These are phyloP conservation scores for Naganishia liquefaciens DNA, from an alignment of 1,284 basidiomycete species.

Conservation along the genomic window DNA sequence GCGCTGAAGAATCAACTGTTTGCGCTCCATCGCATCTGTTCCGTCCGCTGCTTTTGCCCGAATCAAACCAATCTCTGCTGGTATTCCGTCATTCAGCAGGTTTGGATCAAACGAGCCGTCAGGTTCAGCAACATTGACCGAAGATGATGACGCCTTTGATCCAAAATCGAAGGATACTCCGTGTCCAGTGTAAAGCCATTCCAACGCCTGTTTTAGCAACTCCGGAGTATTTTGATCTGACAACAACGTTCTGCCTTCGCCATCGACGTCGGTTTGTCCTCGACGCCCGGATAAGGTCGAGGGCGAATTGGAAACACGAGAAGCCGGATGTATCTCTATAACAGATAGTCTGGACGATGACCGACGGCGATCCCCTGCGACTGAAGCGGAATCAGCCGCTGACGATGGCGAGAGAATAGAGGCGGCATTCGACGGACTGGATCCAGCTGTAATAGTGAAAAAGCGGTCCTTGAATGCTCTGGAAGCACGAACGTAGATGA, in stretches of 20 bases:
- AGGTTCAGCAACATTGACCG: not conserved
- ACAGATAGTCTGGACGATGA: not conserved
- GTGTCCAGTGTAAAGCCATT: slow-evolving; percentile 85
- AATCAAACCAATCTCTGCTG: slow-evolving; percentile 25
- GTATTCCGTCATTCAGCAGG: slow-evolving; percentile 42
- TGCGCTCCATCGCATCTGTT: slow-evolving; percentile 42
- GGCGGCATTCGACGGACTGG: slow-evolving; percentile 9
- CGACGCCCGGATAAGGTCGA: too few relatives aligned
- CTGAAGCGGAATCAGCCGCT: too few relatives aligned
- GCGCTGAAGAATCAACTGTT: slow-evolving; percentile 59
- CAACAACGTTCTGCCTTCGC: slow-evolving; percentile 56
- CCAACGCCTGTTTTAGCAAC: slow-evolving; percentile 80
- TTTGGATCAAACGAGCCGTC: not conserved
- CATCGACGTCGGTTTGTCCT: not conserved
- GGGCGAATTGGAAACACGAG: too few relatives aligned
- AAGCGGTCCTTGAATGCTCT: slow-evolving; percentile 76
- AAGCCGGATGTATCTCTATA: too few relatives aligned
- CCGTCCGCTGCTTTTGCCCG: slow-evolving; percentile 33
- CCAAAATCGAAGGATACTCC: not conserved
- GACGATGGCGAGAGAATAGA: not conserved
- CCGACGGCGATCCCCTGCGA: too few relatives aligned
- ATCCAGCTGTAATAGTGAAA: slow-evolving; percentile 55
- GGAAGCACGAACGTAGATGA: slow-evolving; percentile 90
- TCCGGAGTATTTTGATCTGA: slow-evolving; percentile 69
- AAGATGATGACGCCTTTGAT: not conserved